Evolutionary conservation across 2,329 filamentous ascomycete species (phyloP).

Genomic region (Atkinsonella texensis): DNA sequence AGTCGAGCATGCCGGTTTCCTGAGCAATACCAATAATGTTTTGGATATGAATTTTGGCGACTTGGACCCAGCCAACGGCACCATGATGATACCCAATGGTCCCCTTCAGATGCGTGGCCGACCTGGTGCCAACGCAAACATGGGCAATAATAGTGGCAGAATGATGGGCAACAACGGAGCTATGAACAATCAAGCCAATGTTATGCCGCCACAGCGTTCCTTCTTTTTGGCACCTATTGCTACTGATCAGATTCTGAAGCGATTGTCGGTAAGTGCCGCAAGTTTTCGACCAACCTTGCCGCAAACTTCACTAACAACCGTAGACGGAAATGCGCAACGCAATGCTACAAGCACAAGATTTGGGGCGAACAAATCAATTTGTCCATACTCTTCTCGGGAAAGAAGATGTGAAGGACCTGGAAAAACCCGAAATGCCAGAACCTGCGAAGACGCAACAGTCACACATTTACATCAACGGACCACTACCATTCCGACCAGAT

Average conservation of each 20-base stretch:
- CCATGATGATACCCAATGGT: slow-evolving; percentile 58
- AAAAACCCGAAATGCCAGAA: slow-evolving; percentile 38
- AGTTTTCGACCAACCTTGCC: not conserved
- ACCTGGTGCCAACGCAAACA: slow-evolving; percentile 53
- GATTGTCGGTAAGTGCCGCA: slow-evolving; percentile 21
- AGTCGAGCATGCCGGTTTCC: slow-evolving; percentile 86
- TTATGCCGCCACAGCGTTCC: slow-evolving; percentile 61
- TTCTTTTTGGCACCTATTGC: slow-evolving; percentile 84
- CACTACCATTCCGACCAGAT: slow-evolving; percentile 52
- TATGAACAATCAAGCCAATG: slow-evolving; percentile 41
- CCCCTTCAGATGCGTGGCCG: slow-evolving; percentile 61
- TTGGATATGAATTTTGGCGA: slow-evolving; percentile 89
- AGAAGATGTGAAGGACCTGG: slow-evolving; percentile 49
- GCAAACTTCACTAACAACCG: not conserved
- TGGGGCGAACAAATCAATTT: slow-evolving; percentile 72
- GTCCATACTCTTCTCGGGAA: slow-evolving; percentile 65
- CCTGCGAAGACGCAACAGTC: slow-evolving; percentile 32
- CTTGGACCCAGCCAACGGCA: slow-evolving; percentile 67
- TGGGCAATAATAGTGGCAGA: slow-evolving; percentile 49
- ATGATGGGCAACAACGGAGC: slow-evolving; percentile 36
- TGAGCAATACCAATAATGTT: slow-evolving; percentile 61
- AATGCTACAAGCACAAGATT: slow-evolving; percentile 74
- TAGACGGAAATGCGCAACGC: slow-evolving; percentile 81
- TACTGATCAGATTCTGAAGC: slow-evolving; percentile 86
- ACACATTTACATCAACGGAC: slow-evolving; percentile 37